phyloP scores from a whole-genome alignment of 805 yeast species.

The Wickerhamiella nectarea region DNA sequence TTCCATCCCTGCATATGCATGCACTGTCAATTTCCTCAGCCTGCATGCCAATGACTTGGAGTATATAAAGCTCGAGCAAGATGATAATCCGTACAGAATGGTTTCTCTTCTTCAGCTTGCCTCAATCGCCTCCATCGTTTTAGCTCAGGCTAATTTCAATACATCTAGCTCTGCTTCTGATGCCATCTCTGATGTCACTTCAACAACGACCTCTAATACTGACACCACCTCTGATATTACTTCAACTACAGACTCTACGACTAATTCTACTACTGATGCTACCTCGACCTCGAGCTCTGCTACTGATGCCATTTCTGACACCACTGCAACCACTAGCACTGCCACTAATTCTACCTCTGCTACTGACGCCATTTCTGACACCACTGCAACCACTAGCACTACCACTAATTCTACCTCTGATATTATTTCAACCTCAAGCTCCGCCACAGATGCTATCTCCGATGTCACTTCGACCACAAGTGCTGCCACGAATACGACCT shows the following conservation, averaged over 20 bases:
- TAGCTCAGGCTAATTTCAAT: neutral
- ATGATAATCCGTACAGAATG: neutral
- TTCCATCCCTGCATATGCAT: neutral
- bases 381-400: too few relatives aligned
- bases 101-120: neutral
- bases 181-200: too few relatives aligned
- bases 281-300: neutral
- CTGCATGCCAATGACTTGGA: neutral
- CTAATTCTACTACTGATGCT: neutral
- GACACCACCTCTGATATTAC: neutral
- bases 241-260: neutral
- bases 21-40: neutral
- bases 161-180: neutral
- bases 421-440: neutral
- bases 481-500: constrained; percentile 39
- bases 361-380: too few relatives aligned
- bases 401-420: too few relatives aligned
- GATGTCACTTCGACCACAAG: constrained; percentile 36
- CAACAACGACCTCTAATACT: neutral
- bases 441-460: neutral
- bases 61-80: neutral
- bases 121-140: neutral
- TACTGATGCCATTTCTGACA: constrained; percentile 13
- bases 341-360: constrained; percentile 34
- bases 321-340: constrained; percentile 39